Conservation (phyloP, 495 filamentous ascomycete species). For the Pseudevernia furfuracea region DNA sequence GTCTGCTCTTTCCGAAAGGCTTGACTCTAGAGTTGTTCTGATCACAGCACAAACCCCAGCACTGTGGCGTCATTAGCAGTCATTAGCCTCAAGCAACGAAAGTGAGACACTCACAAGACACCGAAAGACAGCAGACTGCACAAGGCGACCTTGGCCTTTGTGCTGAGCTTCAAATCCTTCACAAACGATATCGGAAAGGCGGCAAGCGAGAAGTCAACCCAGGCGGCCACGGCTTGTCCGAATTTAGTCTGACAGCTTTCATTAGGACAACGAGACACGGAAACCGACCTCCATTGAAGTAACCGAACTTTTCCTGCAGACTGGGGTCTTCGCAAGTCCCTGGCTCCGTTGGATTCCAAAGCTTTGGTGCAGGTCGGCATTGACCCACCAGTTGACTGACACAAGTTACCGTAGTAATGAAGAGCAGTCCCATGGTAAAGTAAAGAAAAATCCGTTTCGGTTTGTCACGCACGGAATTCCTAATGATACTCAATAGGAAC, state of each 20-base stretch:
- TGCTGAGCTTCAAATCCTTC: constrained; percentile 7
- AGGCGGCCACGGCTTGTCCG: neutral
- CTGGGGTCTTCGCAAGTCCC: constrained; percentile 3
- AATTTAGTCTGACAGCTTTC: neutral
- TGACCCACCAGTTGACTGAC: constrained; percentile 10
- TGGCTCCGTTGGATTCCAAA: constrained; percentile 12
- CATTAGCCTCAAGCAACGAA: too few relatives aligned
- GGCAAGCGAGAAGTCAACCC: constrained; percentile 18
- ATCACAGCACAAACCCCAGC: constrained; percentile 2
- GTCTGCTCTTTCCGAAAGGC: neutral
- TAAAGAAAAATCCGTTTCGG: constrained; percentile 9
- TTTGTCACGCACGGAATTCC: neutral
- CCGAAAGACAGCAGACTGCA: constrained; percentile 16
- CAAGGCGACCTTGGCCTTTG: constrained; percentile 6
- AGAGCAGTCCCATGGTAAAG: constrained; percentile 13
- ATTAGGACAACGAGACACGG: neutral
- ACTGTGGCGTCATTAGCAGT: neutral
- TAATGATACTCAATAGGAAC: constrained; percentile 14
- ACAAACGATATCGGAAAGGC: constrained; percentile 17
- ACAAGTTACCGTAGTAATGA: constrained; percentile 7
- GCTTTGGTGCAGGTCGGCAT: constrained; percentile 11
- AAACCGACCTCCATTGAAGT: constrained; percentile 5
- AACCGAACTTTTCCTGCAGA: neutral
- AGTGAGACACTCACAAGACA: constrained; percentile 4
- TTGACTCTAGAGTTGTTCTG: constrained; percentile 3